Conservation (phyloP, 148 eudicot species). For the Persicaria maculosa region DNA sequence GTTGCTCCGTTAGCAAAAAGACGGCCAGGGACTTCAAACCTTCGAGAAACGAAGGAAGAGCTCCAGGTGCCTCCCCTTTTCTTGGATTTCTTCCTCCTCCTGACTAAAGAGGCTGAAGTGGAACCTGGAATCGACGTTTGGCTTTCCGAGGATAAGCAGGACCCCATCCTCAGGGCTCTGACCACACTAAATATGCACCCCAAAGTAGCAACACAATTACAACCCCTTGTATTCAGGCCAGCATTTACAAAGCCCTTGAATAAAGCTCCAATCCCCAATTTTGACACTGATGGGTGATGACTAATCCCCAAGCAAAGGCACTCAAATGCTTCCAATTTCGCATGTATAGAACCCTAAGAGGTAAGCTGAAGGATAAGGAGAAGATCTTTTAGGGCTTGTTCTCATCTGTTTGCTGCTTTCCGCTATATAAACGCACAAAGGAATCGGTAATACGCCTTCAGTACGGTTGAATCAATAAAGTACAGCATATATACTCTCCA, state of each 20-base stretch:
- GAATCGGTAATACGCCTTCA: no score
- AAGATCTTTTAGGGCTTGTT: no score
- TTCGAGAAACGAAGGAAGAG: conserved; percentile 48
- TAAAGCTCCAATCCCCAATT: no score
- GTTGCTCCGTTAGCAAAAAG: conserved; percentile 64
- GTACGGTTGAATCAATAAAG: not conserved
- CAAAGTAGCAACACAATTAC: conserved; percentile 23
- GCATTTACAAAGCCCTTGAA: not conserved
- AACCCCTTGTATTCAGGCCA: conserved; percentile 28
- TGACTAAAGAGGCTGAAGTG: conserved; percentile 28
- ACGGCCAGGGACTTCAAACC: conserved; percentile 43
- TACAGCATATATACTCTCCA: not conserved
- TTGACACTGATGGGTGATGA: no score
- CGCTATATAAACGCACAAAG: no score
- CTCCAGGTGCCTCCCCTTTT: conserved; percentile 32
- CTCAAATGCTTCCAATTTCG: no score
- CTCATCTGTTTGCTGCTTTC: no score
- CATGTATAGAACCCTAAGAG: no score
- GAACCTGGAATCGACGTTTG: conserved; percentile 71
- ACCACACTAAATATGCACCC: conserved; percentile 47
- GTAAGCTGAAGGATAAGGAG: no score
- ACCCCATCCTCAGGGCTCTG: conserved; percentile 97
- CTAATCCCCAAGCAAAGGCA: no score
- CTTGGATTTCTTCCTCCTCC: conserved; percentile 49
- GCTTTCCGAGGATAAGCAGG: conserved; percentile 86